These are phyloP conservation scores for Syzygium aqueum DNA, from an alignment of 345 rosid species.

Conservation along the genomic window DNA sequence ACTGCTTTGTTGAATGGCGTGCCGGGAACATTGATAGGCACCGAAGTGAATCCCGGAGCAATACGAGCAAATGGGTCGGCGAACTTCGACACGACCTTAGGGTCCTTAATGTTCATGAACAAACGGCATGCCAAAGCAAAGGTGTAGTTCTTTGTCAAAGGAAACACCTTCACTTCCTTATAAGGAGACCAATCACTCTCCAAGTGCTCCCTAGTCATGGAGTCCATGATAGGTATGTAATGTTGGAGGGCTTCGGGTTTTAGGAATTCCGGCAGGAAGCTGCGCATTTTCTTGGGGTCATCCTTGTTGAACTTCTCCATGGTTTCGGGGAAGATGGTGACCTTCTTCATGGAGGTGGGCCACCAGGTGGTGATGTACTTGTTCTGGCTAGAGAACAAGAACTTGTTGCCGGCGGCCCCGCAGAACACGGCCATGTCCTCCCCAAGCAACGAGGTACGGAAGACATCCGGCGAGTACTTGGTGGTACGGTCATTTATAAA, in stretches of 20 bases:
- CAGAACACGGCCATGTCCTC: background rate
- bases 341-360: background rate
- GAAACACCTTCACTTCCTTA: background rate
- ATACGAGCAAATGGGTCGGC: background rate
- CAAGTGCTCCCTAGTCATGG: background rate
- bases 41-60: background rate
- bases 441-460: background rate
- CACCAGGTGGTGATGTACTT: background rate
- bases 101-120: background rate
- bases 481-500: background rate
- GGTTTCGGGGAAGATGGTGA: background rate
- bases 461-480: background rate
- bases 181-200: background rate
- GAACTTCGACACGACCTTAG: background rate
- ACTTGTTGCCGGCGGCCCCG: background rate
- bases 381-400: background rate
- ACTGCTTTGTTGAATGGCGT: background rate
- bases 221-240: background rate
- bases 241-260: background rate
- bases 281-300: background rate
- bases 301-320: background rate
- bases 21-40: background rate
- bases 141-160: background rate
- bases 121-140: background rate
- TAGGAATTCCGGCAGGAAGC: background rate